A percentile compares a stretch with the other conserved stretches of the same genome.
These are phyloP conservation scores for sorghum (Sorghum bicolor) DNA, from an alignment of 176 grass and related monocot species.

Conservation along the genomic window Sorghum_bicolor_NCBIv3 NC_012877.2:52198001-52198500, in stretches of 20 bases:
- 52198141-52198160: background rate
- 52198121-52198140: background rate
- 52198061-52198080: background rate
- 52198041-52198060: background rate
- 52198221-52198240: background rate
- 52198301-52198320: background rate
- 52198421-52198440: background rate
- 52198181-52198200: background rate
- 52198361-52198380: background rate
- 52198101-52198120: background rate
- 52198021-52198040: background rate
- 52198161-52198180: background rate
- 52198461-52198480: background rate
- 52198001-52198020: conserved; percentile 6
- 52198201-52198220: background rate
- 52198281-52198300: background rate
- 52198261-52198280: background rate
- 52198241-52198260: background rate
- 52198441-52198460: background rate
- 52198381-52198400: background rate
- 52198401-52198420: background rate
- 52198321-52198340: too few relatives aligned
- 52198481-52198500: background rate
- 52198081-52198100: background rate
- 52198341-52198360: background rate